phyloP scores from a whole-genome alignment of 176 grass and related monocot genomes.

The Dactylis glomerata region DNA sequence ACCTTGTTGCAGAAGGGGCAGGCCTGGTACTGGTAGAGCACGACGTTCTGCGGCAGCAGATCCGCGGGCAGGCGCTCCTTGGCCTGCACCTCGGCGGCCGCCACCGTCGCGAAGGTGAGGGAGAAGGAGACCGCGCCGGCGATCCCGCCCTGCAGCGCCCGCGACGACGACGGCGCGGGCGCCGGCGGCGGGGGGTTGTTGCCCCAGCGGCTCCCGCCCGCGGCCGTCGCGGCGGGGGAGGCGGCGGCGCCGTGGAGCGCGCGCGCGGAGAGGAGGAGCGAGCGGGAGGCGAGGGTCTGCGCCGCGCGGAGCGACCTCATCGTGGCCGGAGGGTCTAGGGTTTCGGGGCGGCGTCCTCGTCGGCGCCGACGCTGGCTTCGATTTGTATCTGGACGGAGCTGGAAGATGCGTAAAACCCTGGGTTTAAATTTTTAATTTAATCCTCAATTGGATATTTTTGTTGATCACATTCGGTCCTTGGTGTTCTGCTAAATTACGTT shows the following conservation, averaged over 20 bases:
- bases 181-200: conserved; percentile 3
- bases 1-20: conserved; percentile 99
- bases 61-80: conserved; percentile 60
- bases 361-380: not conserved
- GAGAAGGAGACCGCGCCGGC: conserved; percentile 79
- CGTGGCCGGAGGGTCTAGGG: not conserved
- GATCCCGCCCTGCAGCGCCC: conserved; percentile 43
- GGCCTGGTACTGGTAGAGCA: conserved; percentile 94
- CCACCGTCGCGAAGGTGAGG: conserved; percentile 57
- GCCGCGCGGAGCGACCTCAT: conserved; percentile 53
- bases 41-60: conserved; percentile 64
- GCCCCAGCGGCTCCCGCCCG: not conserved
- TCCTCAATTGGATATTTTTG: not conserved
- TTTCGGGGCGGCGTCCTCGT: not conserved
- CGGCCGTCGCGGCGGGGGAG: conserved; percentile 6
- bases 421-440: not conserved
- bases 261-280: conserved; percentile 38
- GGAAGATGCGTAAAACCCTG: conserved; percentile 20
- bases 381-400: not conserved
- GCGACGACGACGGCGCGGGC: conserved; percentile 1
- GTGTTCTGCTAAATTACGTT: not conserved
- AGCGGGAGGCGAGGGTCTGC: conserved; percentile 41
- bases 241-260: conserved; percentile 5
- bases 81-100: conserved; percentile 54
- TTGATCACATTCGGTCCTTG: not conserved